Evolutionary conservation across 163 green algal species (phyloP), one percentile per base, ranked within the genome.

Genomic region (Volvox carteri): DNA sequence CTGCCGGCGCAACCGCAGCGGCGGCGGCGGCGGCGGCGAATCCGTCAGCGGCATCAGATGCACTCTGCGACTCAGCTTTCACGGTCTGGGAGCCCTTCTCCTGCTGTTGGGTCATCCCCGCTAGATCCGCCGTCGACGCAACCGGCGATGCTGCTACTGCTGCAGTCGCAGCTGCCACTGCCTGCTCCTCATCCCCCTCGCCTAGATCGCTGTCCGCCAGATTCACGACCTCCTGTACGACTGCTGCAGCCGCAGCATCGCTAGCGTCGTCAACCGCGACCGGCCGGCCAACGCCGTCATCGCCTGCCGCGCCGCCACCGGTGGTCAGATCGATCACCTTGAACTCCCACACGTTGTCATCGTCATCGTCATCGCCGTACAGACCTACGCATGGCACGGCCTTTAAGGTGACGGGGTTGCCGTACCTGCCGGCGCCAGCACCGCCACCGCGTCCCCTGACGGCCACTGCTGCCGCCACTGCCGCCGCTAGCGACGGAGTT

Each of bases 271-370:
- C 23, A 25, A 33, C 30, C 56, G 37, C 1, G 18, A 18, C 7
- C 37, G 52, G 3, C 37, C 1, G 5, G 35, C 46, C 48, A 12
- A 23, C 37, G 0, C 2, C 18, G 30, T n/a, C 75, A 35, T 37
- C 75, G 11, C 7, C 76, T 37, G 14, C 50, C 30, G 1, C 33
- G 21, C 14, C 50, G 33, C 33, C 30, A 39, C 9, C 23, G 44
- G 3, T 14, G 44, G 19, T 28, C 30, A 19, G 44, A 23, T n/a
- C 28, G 4, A 54, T 54, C 35, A 85, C 0, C 37, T 56, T 50
- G 54, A 85, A 85, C 37, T 85, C 77, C 77, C 77, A 85, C 19
- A 85, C 77, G 77, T 85, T 85, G 77, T 73, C 77, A 19, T 85
- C 77, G 77, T 85, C 73, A 54, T 73, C 77, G 11, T 85, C 77